These are phyloP conservation scores for Neopestalotiopsis sp. DNA, from an alignment of 2,329 filamentous ascomycete species.

Conservation along the genomic window DNA sequence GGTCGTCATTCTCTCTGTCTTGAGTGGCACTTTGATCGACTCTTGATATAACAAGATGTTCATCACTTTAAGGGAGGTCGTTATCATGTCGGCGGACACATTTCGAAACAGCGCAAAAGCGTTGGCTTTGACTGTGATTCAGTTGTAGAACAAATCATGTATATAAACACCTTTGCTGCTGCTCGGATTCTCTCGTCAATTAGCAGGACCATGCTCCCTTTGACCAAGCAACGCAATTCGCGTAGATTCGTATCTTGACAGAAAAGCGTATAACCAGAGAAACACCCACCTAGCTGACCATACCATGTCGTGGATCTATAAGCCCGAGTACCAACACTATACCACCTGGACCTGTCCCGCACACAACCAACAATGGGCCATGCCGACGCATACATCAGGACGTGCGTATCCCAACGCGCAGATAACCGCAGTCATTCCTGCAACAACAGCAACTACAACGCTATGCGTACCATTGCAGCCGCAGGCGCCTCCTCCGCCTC, in stretches of 20 bases:
- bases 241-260: neutral
- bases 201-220: neutral
- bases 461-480: neutral
- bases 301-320: constrained; percentile 12
- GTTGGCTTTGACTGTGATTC: no score
- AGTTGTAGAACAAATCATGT: neutral
- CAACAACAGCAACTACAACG: neutral
- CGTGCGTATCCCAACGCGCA: neutral
- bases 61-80: no score
- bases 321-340: constrained; percentile 3
- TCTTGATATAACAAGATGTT: no score
- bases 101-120: no score
- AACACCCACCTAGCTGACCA: neutral
- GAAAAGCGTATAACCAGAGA: neutral
- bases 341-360: constrained; percentile 7
- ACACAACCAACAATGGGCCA: constrained; percentile 9
- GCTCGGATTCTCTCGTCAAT: neutral
- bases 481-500: neutral
- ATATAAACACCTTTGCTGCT: neutral
- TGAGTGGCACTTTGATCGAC: no score
- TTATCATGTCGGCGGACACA: no score
- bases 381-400: neutral
- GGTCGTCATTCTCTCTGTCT: no score
- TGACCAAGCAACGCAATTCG: neutral
- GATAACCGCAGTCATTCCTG: neutral